Evolutionary conservation across 2,329 filamentous ascomycete species (phyloP).

Genomic region (Paecilomyces sp.): DNA sequence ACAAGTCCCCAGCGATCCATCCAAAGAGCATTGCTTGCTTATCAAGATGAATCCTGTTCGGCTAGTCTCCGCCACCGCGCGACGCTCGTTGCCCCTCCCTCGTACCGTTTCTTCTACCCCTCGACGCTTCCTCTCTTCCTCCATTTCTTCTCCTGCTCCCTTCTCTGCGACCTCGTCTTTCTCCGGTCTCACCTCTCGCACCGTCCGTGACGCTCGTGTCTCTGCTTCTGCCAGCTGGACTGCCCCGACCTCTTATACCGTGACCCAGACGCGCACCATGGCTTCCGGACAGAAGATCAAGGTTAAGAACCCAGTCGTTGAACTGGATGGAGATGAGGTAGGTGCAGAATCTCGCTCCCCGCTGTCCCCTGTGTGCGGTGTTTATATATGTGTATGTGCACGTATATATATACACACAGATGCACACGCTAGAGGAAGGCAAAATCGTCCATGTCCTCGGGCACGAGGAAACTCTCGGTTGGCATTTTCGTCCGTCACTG

Average conservation of each 20-base stretch:
- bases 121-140: constrained; percentile 3
- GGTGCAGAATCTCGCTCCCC: constrained; percentile 3
- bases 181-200: constrained; percentile 8
- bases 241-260: constrained; percentile 16
- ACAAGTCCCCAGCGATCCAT: constrained; percentile 1
- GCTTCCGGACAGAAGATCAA: constrained; percentile 71
- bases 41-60: constrained; percentile 29
- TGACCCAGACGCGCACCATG: constrained; percentile 39
- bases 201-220: constrained; percentile 10
- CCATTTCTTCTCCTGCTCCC: constrained; percentile 11
- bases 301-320: constrained; percentile 98
- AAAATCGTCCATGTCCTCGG: background rate
- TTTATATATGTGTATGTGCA: constrained; percentile 11
- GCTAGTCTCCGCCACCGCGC: constrained; percentile 33
- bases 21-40: constrained; percentile 2
- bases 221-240: constrained; percentile 11
- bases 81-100: constrained; percentile 21
- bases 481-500: constrained; percentile 19
- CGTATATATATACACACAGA: constrained; percentile 6
- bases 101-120: constrained; percentile 13
- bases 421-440: constrained; percentile 10
- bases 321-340: constrained; percentile 77
- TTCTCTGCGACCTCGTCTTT: background rate
- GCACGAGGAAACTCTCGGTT: constrained; percentile 4
- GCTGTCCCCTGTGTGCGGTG: background rate